Base-by-base conservation (phyloP, 345 rosid genomes). In the Mangifera indica region DNA sequence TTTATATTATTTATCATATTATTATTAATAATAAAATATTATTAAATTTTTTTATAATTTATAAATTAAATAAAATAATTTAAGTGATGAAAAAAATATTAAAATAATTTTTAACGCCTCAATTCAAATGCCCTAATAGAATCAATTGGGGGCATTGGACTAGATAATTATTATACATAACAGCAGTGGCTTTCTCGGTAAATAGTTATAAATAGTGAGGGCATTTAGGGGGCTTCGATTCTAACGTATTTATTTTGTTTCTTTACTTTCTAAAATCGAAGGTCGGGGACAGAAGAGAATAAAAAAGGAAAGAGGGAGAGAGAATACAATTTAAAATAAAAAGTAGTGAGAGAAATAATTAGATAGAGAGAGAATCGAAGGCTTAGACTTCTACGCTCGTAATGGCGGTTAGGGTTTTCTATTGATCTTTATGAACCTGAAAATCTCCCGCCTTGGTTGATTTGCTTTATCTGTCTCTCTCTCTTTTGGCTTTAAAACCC, bases 401-500 rank as follows among this genome's bases (percentile, higher is more conserved):
- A 80, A 82, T 85, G 90, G 88, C 80, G 74, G 83, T 88, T 88
- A 80, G 87, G 88, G 90, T 79, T 88, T 80, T 71, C 82, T 72
- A 70, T 58, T 84, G 83, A 81, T 81, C 75, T 70, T 63, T 58
- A 10, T 10, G 67, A 29, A 71, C 48, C 55, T 69, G 17, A 52
- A 60, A 75, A 70, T 57, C 73, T 79, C 76, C 79, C 81, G 73
- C 79, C 62, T 66, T 42, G 71, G 7, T 57, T 64, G 45, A 3
- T 70, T 71, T 73, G 29, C 76, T 62, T 46, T 51, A 70, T 77
- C 76, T 76, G 67, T 48, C 53, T 72, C 71, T 71, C 73, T 73
- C 70, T 55, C 76, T 63, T 63, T 65, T 65, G 29, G 67, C 54
- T 37, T 22, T 12, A 46, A 83, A 88, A 80, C 91, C 93, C 91